Base-by-base conservation (phyloP, 495 filamentous ascomycete species). In the Penicillium ucsense region DNA sequence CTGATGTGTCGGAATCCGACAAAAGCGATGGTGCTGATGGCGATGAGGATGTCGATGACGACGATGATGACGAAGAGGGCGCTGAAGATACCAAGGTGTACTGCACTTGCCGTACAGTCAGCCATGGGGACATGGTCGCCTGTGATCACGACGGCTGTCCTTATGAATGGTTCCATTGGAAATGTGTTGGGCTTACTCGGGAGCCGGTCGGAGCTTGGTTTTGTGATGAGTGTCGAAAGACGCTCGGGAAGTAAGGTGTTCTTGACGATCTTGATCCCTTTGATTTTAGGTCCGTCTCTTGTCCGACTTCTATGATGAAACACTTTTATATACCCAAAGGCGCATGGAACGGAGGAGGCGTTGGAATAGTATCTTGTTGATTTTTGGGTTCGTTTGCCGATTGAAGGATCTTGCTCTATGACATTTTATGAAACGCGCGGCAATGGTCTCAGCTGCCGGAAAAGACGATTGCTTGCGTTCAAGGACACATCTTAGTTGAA, bases 151-250 rank as follows among this genome's bases (percentile, higher is more conserved):
- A 88, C 38, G 75, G 83, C 47, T 98, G 92, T 70, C 81, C 84
- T 28, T 92, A 81, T 63, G 91, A 97, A 69, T 98, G 92, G 92
- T 98, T 98, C 66, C 92, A 98, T 72, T 97, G 90, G 89, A 83
- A 76, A 51, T 98, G 92, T 61, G 90, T 97, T 43, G 86, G 88
- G 3, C 72, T 98, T 52, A 91, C 83, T 52, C 80, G 81, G 48
- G 91, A 97, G 65, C 92, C 92, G 3, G 80, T 80, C 43, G 92
- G 91, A 20, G 89, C 82, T 39, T 98, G 92, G 92, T 91, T 85
- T 60, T 98, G 92, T 67, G 85, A 85, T 34, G 75, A 82, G 47
- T 98, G 92, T 61, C 72, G 76, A 30, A 80, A 79, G 51, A 81
- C 73, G 46, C 62, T 83, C 63, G 73, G 76, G 48, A 75, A 73